Percentiles rank a stretch among this genome's conserved stretches.
Conservation (phyloP, 805 yeast genomes). For the Spathaspora arborariae region DNA sequence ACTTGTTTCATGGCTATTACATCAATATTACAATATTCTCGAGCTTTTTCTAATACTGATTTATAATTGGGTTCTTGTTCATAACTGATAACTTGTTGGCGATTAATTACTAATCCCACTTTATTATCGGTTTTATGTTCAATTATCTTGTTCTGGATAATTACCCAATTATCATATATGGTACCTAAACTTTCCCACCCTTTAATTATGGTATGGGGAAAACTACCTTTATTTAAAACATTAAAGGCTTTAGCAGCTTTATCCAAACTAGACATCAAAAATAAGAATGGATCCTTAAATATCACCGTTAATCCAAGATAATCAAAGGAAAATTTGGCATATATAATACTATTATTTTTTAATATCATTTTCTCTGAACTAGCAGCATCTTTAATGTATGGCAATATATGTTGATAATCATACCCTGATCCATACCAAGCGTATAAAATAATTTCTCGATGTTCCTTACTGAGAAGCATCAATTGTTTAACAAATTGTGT, state of each 20-base stretch:
- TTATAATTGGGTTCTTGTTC: not conserved
- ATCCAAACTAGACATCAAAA: not conserved
- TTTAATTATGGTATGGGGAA: not conserved
- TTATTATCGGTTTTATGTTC: not conserved
- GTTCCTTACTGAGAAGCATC: not conserved
- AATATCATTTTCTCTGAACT: not conserved
- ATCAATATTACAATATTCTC: not conserved
- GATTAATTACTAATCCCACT: not conserved
- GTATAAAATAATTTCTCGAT: not conserved
- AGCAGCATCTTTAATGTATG: not conserved
- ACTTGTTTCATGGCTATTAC: not conserved
- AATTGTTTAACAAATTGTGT: not conserved
- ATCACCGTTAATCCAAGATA: not conserved
- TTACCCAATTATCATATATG: not conserved
- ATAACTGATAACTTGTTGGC: not conserved
- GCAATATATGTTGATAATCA: not conserved
- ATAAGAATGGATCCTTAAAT: not conserved
- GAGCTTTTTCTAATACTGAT: not conserved
- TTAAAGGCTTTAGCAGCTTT: not conserved
- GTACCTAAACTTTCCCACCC: not conserved
- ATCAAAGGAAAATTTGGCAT: not conserved
- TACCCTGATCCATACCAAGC: conserved; percentile 1
- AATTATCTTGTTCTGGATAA: not conserved
- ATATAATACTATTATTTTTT: not conserved
- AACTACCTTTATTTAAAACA: not conserved